A percentile compares a stretch with the other conserved stretches of the same genome.
Conservation (phyloP, 208 protist genomes). For the Naegleria fowleri region DNA sequence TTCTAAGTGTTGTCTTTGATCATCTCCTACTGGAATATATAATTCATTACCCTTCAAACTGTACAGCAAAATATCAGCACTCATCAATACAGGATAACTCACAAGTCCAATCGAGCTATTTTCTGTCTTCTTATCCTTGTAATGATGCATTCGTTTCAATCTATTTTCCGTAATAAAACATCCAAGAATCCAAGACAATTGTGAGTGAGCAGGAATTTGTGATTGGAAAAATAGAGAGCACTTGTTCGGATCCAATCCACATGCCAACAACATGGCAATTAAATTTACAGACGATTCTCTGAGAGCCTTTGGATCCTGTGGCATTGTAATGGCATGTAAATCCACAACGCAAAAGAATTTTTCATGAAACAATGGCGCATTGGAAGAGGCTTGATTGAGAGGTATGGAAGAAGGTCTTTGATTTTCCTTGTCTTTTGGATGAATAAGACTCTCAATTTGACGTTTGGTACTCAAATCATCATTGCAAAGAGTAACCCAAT, state of each 20-base stretch:
- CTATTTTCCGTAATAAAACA: slow-evolving; percentile 40
- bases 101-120: slow-evolving; percentile 42
- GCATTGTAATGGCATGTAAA: slow-evolving; percentile 50
- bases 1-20: slow-evolving; percentile 55
- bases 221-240: slow-evolving; percentile 46
- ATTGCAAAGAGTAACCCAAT: slow-evolving; percentile 42
- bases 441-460: background rate
- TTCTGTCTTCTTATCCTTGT: slow-evolving; percentile 19
- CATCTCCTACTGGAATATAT: slow-evolving; percentile 54
- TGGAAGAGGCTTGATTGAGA: background rate
- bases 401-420: background rate
- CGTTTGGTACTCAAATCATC: background rate
- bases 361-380: background rate
- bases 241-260: slow-evolving; percentile 53
- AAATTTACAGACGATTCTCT: slow-evolving; percentile 32
- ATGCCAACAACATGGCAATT: slow-evolving; percentile 43
- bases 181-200: slow-evolving; percentile 50
- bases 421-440: background rate
- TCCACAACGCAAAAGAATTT: slow-evolving; percentile 55
- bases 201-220: slow-evolving; percentile 42
- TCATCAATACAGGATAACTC: slow-evolving; percentile 54
- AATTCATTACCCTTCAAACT: slow-evolving; percentile 12
- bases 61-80: slow-evolving; percentile 55
- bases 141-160: slow-evolving; percentile 50
- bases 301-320: slow-evolving; percentile 29